These are phyloP conservation scores for Lentinus tigrinus DNA, from an alignment of 768 basidiomycete species.

Conservation along the genomic window DNA sequence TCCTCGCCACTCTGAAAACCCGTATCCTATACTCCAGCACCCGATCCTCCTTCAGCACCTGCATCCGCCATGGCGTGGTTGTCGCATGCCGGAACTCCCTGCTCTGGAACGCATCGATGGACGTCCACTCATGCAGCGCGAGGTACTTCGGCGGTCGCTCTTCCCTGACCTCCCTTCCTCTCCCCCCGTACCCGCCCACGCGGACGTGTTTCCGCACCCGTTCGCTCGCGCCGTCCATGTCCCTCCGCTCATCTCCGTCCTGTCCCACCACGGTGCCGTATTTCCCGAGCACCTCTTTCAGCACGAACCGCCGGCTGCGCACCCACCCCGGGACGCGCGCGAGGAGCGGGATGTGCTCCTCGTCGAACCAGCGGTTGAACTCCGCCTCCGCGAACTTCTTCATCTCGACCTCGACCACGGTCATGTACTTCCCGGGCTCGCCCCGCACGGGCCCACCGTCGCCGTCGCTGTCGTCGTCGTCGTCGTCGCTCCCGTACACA, in stretches of 20 bases:
- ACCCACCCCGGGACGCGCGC: constrained; percentile 41
- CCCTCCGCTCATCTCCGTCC: neutral
- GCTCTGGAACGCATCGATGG: constrained; percentile 29
- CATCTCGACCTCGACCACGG: constrained; percentile 24
- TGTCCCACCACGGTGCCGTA: neutral
- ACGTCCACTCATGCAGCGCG: constrained; percentile 40
- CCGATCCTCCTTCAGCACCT: constrained; percentile 31
- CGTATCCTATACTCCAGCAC: constrained; percentile 35
- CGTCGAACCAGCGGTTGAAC: constrained; percentile 29
- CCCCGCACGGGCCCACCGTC: neutral
- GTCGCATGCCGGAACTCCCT: constrained; percentile 39
- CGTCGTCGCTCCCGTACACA: constrained; percentile 13
- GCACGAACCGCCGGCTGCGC: constrained; percentile 40
- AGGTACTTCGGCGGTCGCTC: constrained; percentile 34
- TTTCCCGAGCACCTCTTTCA: constrained; percentile 23
- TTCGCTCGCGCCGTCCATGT: constrained; percentile 17
- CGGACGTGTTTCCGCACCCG: neutral
- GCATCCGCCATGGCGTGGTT: constrained; percentile 42
- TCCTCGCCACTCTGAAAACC: constrained; percentile 9
- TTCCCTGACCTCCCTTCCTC: constrained; percentile 9
- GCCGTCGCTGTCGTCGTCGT: neutral
- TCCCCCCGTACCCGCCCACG: neutral
- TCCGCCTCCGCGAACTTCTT: constrained; percentile 23
- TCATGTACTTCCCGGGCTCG: constrained; percentile 22
- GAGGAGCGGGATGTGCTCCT: constrained; percentile 34